phyloP scores from a whole-genome alignment of 345 rosid genomes.

The Salix koriyanagi region DNA sequence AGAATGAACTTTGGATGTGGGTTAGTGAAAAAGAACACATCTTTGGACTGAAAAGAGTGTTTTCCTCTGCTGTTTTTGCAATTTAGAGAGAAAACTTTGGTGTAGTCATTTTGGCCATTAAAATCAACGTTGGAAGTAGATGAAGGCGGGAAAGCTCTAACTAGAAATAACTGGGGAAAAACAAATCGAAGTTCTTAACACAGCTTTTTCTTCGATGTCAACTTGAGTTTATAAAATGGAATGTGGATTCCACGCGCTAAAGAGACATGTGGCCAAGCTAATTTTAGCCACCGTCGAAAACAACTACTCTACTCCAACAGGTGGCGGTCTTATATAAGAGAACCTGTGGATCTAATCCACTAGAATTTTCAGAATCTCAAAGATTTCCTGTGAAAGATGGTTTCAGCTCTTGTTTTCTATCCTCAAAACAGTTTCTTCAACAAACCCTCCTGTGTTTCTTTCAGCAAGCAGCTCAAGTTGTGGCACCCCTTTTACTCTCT shows the following conservation, averaged over 20 bases:
- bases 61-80: conserved; percentile 16
- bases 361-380: conserved; percentile 17
- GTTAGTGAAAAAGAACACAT: conserved; percentile 15
- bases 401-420: conserved; percentile 22
- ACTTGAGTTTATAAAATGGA: background rate
- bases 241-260: conserved; percentile 22
- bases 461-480: conserved; percentile 28
- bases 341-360: conserved; percentile 14
- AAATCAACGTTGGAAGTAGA: conserved; percentile 18
- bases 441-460: conserved; percentile 15
- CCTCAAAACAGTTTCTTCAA: conserved; percentile 11
- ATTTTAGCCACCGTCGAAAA: background rate
- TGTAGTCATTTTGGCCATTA: conserved; percentile 29
- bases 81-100: conserved; percentile 16
- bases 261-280: conserved; percentile 12
- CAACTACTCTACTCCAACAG: background rate
- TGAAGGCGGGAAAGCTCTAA: conserved; percentile 15
- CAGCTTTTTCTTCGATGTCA: background rate
- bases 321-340: background rate
- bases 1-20: conserved; percentile 24
- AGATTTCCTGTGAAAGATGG: conserved; percentile 31
- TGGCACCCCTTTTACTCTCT: conserved; percentile 14
- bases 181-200: background rate
- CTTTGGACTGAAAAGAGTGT: conserved; percentile 13
- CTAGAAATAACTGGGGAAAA: background rate